Conservation (phyloP, 495 filamentous ascomycete species). For the Patellaria atrata region DNA sequence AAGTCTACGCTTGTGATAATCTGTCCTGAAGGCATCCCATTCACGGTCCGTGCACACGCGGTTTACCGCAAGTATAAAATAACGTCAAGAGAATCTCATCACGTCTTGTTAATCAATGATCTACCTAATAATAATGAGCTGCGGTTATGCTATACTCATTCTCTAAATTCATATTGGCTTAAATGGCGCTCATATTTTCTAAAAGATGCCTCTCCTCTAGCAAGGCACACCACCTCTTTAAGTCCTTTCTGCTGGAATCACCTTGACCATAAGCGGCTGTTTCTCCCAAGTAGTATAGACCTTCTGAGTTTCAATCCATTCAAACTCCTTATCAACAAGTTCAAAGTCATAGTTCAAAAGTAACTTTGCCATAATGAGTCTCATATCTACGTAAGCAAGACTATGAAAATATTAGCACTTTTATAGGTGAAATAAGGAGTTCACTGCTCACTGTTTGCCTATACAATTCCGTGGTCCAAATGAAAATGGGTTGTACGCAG, state of each 20-base stretch:
- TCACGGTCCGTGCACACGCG: no score
- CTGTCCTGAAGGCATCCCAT: no score
- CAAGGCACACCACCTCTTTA: no score
- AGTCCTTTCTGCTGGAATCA: slow-evolving; percentile 5
- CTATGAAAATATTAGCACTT: slow-evolving; percentile 3
- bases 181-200: no score
- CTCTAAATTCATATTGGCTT: no score
- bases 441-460: slow-evolving; percentile 18
- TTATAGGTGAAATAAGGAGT: not conserved
- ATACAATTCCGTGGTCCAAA: slow-evolving; percentile 21
- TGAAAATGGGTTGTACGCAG: slow-evolving; percentile 15
- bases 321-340: slow-evolving; percentile 20
- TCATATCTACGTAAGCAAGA: slow-evolving; percentile 40
- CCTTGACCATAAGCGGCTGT: slow-evolving; percentile 13
- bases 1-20: no score
- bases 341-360: slow-evolving; percentile 40
- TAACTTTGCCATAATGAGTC: slow-evolving; percentile 35
- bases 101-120: no score
- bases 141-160: no score
- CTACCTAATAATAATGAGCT: no score
- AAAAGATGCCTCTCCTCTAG: no score
- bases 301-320: slow-evolving; percentile 31
- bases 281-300: slow-evolving; percentile 23
- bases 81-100: no score
- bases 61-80: no score